Percentiles rank a stretch among this genome's conserved stretches.
phyloP scores from a whole-genome alignment of 2,329 filamentous ascomycete genomes.

The Phyllosticta capitalensis region DNA sequence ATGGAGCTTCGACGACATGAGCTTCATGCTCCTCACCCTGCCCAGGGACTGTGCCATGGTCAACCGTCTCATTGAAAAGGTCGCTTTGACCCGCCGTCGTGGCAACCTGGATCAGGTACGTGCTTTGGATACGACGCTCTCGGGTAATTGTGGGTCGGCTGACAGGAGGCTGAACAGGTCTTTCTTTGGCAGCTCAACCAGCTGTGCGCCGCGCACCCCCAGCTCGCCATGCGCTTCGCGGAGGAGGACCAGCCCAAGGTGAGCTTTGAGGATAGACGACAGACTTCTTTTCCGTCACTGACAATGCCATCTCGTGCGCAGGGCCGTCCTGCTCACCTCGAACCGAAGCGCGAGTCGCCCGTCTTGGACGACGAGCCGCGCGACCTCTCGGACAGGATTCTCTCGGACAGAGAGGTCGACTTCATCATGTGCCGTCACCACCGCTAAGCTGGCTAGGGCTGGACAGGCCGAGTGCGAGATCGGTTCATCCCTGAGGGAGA shows the following conservation, averaged over 20 bases:
- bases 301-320: not conserved
- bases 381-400: not conserved
- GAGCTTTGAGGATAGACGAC: not conserved
- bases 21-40: not conserved
- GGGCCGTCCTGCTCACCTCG: not conserved
- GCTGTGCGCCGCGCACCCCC: not conserved
- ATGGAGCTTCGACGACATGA: not conserved
- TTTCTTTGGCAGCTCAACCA: not conserved
- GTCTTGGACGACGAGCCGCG: not conserved
- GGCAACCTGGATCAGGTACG: not conserved
- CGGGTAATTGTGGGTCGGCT: not conserved
- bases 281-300: not conserved
- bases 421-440: not conserved
- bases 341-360: not conserved
- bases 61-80: slow-evolving; percentile 7
- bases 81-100: slow-evolving; percentile 4
- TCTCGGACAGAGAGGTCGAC: not conserved
- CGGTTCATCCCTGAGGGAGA: too few species aligned
- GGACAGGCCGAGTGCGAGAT: too few species aligned
- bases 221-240: slow-evolving; percentile 1
- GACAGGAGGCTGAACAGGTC: not conserved
- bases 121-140: not conserved
- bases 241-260: not conserved
- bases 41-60: slow-evolving; percentile 2
- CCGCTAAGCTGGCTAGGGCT: not conserved